These are phyloP conservation scores for Yamadazyma buinensis DNA, from an alignment of 1,139 yeast species.

Conservation along the genomic window DNA sequence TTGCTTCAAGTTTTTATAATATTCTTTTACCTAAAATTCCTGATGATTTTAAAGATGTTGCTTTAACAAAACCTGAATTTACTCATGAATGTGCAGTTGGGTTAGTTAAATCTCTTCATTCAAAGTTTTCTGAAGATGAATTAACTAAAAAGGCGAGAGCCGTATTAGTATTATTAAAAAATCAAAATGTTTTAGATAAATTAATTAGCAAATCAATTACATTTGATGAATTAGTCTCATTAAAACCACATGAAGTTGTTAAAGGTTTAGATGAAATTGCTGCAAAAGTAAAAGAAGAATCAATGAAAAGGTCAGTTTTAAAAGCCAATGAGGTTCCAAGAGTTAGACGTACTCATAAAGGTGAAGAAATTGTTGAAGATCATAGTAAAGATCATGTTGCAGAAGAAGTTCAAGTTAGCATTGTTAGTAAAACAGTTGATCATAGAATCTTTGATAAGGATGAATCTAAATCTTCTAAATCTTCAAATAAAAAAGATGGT, in stretches of 20 bases:
- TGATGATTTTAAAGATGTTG: conserved; percentile 23
- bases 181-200: conserved; percentile 24
- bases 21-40: conserved; percentile 43
- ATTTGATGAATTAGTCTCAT: conserved; percentile 25
- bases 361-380: conserved; percentile 75
- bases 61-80: conserved; percentile 23
- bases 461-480: not conserved
- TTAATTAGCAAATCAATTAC: conserved; percentile 23
- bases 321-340: conserved; percentile 54
- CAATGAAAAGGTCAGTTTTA: conserved; percentile 60
- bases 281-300: conserved; percentile 66
- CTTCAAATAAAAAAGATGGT: not conserved
- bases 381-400: conserved; percentile 22
- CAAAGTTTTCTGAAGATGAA: conserved; percentile 15
- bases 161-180: conserved; percentile 27
- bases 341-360: conserved; percentile 78
- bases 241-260: conserved; percentile 45
- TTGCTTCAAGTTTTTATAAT: conserved; percentile 35
- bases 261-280: conserved; percentile 71
- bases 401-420: conserved; percentile 27
- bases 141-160: conserved; percentile 44
- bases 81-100: conserved; percentile 36
- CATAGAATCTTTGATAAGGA: conserved; percentile 30
- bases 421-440: conserved; percentile 41
- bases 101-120: conserved; percentile 39